These are phyloP conservation scores for Phytophthora pseudosyringae DNA, from an alignment of 352 stramenopile species.

Conservation along the genomic window DNA sequence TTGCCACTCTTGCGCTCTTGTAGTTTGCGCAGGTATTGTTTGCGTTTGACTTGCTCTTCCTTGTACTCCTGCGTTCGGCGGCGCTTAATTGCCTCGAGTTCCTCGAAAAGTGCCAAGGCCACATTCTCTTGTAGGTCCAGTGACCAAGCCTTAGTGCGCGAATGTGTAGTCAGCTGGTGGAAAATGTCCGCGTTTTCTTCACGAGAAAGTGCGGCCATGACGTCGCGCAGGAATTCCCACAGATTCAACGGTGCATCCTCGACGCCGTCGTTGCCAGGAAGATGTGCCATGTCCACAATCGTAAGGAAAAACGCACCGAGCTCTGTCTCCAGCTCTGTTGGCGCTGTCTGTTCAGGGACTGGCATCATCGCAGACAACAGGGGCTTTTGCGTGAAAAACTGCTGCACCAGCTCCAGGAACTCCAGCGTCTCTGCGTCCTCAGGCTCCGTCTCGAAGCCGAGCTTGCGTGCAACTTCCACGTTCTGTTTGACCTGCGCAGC, in stretches of 20 bases:
- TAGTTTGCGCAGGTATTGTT: constrained; percentile 40
- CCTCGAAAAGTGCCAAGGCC: constrained; percentile 34
- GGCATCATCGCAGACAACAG: constrained; percentile 15
- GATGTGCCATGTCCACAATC: constrained; percentile 45
- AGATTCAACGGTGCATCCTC: constrained; percentile 44
- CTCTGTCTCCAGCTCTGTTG: constrained; percentile 46
- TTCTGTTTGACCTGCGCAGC: constrained; percentile 63
- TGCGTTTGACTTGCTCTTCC: constrained; percentile 36
- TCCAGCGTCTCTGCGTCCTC: constrained; percentile 76
- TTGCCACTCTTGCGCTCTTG: constrained; percentile 29
- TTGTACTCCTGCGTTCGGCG: constrained; percentile 40
- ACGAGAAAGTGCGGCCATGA: constrained; percentile 36
- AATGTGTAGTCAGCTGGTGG: constrained; percentile 57
- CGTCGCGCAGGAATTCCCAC: constrained; percentile 55
- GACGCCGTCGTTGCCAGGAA: constrained; percentile 34
- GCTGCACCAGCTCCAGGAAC: constrained; percentile 68
- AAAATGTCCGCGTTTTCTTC: constrained; percentile 57
- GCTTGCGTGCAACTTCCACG: constrained; percentile 57
- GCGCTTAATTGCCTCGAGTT: constrained; percentile 40
- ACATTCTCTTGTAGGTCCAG: constrained; percentile 61
- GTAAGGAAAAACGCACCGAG: constrained; percentile 72
- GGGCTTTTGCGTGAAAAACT: constrained; percentile 75
- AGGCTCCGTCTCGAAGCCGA: constrained; percentile 81
- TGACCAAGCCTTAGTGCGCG: constrained; percentile 57
- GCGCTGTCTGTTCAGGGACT: constrained; percentile 21